Evolutionary conservation across 306 rosid genomes (phyloP).

Genomic region (Lablab purpureus): DNA sequence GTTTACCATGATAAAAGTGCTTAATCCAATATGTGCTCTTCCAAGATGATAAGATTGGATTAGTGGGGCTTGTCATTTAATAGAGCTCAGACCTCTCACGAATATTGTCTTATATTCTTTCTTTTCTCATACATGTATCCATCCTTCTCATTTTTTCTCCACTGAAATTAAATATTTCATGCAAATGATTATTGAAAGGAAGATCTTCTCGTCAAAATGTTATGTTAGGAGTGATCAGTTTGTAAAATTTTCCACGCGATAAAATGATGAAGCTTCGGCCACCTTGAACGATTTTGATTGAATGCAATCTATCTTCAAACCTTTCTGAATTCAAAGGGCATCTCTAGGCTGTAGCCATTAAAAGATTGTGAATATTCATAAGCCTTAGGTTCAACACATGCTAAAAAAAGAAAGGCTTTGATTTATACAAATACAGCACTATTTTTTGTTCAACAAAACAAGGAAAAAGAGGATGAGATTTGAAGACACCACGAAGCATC

Average conservation of each 20-base stretch:
- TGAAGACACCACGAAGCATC: not conserved
- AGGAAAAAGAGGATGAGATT: not conserved
- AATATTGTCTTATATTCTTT: slow-evolving; percentile 26
- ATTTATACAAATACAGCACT: not conserved
- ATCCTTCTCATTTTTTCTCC: slow-evolving; percentile 24
- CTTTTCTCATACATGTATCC: not conserved
- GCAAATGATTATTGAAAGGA: slow-evolving; percentile 39
- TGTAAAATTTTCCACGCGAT: slow-evolving; percentile 8
- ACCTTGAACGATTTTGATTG: slow-evolving; percentile 29
- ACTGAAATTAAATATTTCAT: slow-evolving; percentile 21
- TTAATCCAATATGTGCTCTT: slow-evolving; percentile 55
- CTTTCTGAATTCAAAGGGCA: not conserved
- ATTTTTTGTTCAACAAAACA: slow-evolving; percentile 3
- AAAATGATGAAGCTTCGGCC: slow-evolving; percentile 31
- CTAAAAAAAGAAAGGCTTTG: not conserved
- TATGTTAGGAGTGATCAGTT: slow-evolving; percentile 13
- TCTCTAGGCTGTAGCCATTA: slow-evolving; percentile 28
- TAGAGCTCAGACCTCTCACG: slow-evolving; percentile 36
- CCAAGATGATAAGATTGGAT: slow-evolving; percentile 59
- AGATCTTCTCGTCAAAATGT: slow-evolving; percentile 34
- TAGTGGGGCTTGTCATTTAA: slow-evolving; percentile 61
- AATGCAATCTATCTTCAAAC: slow-evolving; percentile 23
- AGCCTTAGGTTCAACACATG: not conserved
- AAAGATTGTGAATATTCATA: not conserved
- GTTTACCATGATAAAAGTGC: slow-evolving; percentile 57